Evolutionary conservation across 1,284 basidiomycete species (phyloP).

Genomic region (Ganoderma multipileum): DNA sequence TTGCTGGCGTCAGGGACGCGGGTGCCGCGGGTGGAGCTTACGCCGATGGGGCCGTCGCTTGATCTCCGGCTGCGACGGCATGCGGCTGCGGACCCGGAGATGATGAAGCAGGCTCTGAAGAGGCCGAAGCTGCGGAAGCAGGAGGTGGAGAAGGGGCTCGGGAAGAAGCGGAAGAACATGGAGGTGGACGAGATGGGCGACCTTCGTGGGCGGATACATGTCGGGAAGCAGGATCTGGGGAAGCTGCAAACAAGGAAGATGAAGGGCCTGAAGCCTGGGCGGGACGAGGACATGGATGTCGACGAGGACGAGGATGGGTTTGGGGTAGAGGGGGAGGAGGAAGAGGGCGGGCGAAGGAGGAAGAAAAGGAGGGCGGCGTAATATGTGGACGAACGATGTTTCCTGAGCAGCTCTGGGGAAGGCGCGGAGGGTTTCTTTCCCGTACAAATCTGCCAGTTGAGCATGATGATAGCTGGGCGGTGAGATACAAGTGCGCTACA

Average conservation of each 20-base stretch:
- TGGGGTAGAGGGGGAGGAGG: slow-evolving; percentile 28
- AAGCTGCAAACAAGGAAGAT: slow-evolving; percentile 92
- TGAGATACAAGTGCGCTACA: neutral
- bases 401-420: neutral
- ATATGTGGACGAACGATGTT: neutral
- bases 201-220: slow-evolving; percentile 88
- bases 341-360: slow-evolving; percentile 26
- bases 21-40: slow-evolving; percentile 83
- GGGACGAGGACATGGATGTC: slow-evolving; percentile 41
- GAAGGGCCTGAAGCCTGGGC: slow-evolving; percentile 79
- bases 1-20: slow-evolving; percentile 81
- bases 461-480: neutral
- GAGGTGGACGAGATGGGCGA: slow-evolving; percentile 99
- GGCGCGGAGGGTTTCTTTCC: neutral
- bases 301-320: slow-evolving; percentile 35
- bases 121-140: slow-evolving; percentile 88
- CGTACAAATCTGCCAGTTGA: neutral
- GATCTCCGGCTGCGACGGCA: slow-evolving; percentile 85
- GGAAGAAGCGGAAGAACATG: slow-evolving; percentile 93
- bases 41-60: slow-evolving; percentile 91
- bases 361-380: slow-evolving; percentile 31
- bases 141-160: slow-evolving; percentile 86
- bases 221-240: slow-evolving; percentile 89
- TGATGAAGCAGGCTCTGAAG: slow-evolving; percentile 83
- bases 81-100: slow-evolving; percentile 77